Conservation (phyloP, 345 rosid genomes). For the Physaria fendleri region DNA sequence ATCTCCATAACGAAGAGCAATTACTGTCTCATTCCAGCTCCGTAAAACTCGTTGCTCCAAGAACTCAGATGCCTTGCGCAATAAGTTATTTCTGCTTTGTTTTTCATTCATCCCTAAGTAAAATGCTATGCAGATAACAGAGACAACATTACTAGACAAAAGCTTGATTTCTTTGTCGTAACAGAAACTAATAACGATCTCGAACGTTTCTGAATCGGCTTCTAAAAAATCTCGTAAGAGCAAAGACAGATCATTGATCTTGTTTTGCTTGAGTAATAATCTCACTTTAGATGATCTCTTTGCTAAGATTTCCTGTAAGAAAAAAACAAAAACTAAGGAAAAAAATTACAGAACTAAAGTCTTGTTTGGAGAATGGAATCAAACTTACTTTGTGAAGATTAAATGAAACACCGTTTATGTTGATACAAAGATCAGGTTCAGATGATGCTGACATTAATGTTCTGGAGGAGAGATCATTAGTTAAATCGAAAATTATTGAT, state of each 20-base stretch:
- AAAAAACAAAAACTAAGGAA: background rate
- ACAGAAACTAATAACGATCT: conserved; percentile 66
- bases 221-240: conserved; percentile 47
- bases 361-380: background rate
- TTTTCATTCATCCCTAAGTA: conserved; percentile 63
- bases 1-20: conserved; percentile 39
- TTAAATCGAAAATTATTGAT: background rate
- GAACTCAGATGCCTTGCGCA: conserved; percentile 40
- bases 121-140: conserved; percentile 50
- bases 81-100: conserved; percentile 52
- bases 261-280: conserved; percentile 35
- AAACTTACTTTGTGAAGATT: conserved; percentile 40
- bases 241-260: conserved; percentile 24
- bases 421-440: conserved; percentile 32
- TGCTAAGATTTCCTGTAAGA: conserved; percentile 48
- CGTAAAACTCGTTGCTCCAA: conserved; percentile 49
- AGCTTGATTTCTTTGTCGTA: conserved; percentile 44
- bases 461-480: conserved; percentile 22
- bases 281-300: conserved; percentile 59
- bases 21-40: conserved; percentile 74
- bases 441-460: conserved; percentile 21
- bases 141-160: conserved; percentile 49
- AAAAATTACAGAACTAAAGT: background rate
- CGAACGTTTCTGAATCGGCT: conserved; percentile 47
- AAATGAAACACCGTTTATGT: conserved; percentile 38